These are phyloP conservation scores for Pulveroboletus sp. DNA, from an alignment of 1,284 basidiomycete species.

Conservation along the genomic window DNA sequence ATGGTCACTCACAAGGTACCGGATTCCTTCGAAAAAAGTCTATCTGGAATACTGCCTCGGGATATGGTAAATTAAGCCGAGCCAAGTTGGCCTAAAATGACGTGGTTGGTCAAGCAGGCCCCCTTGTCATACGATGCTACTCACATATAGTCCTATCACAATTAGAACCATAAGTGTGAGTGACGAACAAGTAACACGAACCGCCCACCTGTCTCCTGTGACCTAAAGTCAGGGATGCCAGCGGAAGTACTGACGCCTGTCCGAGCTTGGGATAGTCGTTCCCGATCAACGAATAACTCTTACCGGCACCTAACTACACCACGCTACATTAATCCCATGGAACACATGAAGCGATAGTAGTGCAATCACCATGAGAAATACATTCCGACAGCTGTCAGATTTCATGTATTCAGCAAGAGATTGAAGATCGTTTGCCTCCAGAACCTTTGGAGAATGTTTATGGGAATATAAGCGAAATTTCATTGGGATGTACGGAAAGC, in stretches of 20 bases:
- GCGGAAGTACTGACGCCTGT: conserved; percentile 76
- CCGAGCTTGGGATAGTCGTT: conserved; percentile 5
- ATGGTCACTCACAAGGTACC: conserved; percentile 59
- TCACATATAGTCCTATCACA: conserved; percentile 52
- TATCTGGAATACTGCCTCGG: conserved; percentile 83
- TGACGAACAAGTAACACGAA: background rate
- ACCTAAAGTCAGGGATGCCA: conserved; percentile 81
- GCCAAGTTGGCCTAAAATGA: conserved; percentile 66
- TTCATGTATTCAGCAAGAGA: conserved; percentile 67
- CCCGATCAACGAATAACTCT: conserved; percentile 18
- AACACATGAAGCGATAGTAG: background rate
- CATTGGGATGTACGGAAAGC: conserved; percentile 16
- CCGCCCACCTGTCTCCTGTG: conserved; percentile 66
- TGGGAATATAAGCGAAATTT: background rate
- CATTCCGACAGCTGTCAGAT: conserved; percentile 62
- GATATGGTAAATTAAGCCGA: conserved; percentile 70
- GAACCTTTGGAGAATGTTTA: conserved; percentile 18
- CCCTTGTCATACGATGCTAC: conserved; percentile 14
- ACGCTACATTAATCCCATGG: conserved; percentile 2
- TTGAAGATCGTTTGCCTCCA: conserved; percentile 42
- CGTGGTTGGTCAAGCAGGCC: background rate
- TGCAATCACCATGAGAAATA: conserved; percentile 68
- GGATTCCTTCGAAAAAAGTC: conserved; percentile 72
- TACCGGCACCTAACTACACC: conserved; percentile 63
- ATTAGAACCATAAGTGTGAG: background rate